These are phyloP conservation scores for Alternaria sp. DNA, from an alignment of 2,329 filamentous ascomycete genomes.

Conservation along the genomic window DNA sequence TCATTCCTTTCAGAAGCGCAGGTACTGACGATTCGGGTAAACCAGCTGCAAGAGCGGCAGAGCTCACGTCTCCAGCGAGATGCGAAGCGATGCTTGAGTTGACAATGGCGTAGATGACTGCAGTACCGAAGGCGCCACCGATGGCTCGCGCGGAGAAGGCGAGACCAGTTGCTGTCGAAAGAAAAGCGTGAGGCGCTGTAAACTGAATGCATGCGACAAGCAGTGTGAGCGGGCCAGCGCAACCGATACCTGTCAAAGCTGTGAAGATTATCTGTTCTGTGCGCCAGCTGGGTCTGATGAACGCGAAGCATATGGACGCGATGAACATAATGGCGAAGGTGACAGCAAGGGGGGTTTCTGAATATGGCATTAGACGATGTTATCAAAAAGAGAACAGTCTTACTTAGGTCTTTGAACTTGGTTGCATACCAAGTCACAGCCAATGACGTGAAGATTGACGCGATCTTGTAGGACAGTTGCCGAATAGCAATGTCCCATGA, in stretches of 20 bases:
- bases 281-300: constrained; percentile 38
- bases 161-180: constrained; percentile 45
- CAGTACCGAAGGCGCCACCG: constrained; percentile 45
- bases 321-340: constrained; percentile 44
- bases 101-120: constrained; percentile 44
- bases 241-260: constrained; percentile 40
- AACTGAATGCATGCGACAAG: constrained; percentile 47
- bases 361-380: not conserved
- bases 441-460: constrained; percentile 33
- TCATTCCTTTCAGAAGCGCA: constrained; percentile 34
- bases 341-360: constrained; percentile 37
- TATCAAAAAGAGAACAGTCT: accelerated
- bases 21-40: constrained; percentile 32
- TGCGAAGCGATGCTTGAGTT: constrained; percentile 36
- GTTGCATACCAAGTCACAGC: constrained; percentile 43
- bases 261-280: constrained; percentile 40
- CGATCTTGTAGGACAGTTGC: constrained; percentile 41
- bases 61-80: constrained; percentile 31
- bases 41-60: constrained; percentile 36
- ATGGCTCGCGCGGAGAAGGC: constrained; percentile 47
- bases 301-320: constrained; percentile 38
- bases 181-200: constrained; percentile 42
- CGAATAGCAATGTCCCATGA: constrained; percentile 44
- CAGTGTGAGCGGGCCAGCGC: constrained; percentile 42
- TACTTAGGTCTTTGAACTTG: constrained; percentile 39